A percentile compares a stretch with the other conserved stretches of the same genome.
phyloP scores from a whole-genome alignment of 768 basidiomycete species.

The Naganishia vaughanmartiniae region DNA sequence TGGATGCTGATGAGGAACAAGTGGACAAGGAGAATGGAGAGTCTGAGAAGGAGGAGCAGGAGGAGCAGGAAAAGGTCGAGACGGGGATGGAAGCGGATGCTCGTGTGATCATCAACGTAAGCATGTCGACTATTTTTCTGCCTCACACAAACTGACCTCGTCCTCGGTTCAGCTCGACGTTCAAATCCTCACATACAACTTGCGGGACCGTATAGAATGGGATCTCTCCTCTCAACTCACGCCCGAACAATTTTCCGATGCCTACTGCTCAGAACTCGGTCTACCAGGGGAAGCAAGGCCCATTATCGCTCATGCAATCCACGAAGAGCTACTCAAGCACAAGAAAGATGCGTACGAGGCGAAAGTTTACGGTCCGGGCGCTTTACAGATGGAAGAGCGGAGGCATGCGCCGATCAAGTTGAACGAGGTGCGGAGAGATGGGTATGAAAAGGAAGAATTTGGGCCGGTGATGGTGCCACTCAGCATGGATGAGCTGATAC shows the following conservation, averaged over 20 bases:
- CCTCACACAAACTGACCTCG: conserved; percentile 52
- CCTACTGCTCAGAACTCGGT: conserved; percentile 80
- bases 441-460: conserved; percentile 87
- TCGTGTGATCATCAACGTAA: conserved; percentile 55
- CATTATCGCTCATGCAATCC: conserved; percentile 85
- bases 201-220: conserved; percentile 97
- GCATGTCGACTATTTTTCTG: conserved; percentile 55
- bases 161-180: conserved; percentile 76
- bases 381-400: conserved; percentile 59
- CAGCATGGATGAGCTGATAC: conserved; percentile 84
- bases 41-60: conserved; percentile 54
- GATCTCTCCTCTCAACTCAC: conserved; percentile 84
- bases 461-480: conserved; percentile 81
- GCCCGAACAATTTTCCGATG: conserved; percentile 76
- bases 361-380: conserved; percentile 72
- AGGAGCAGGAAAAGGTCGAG: conserved; percentile 55
- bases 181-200: conserved; percentile 85
- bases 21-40: conserved; percentile 52
- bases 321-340: conserved; percentile 92
- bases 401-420: conserved; percentile 71
- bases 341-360: conserved; percentile 93
- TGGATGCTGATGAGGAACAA: conserved; percentile 18
- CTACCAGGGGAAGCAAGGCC: conserved; percentile 82
- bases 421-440: conserved; percentile 90
- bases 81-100: conserved; percentile 51